These are phyloP conservation scores for Exutisphaerella laricina DNA, from an alignment of 2,329 filamentous ascomycete species.

Conservation along the genomic window DNA sequence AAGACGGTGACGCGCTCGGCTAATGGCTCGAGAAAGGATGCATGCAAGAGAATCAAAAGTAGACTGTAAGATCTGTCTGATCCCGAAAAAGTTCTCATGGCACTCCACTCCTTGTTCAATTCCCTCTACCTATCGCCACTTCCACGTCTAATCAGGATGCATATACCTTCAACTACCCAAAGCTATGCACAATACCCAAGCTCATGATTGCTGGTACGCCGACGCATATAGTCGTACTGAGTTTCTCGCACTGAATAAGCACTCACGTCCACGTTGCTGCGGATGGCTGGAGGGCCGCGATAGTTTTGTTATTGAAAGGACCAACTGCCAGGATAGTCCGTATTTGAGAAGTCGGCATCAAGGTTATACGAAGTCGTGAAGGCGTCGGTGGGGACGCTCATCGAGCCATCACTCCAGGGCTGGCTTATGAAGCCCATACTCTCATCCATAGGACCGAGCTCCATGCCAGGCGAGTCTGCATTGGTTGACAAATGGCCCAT, in stretches of 20 bases:
- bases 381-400: conserved; percentile 29
- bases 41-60: no score
- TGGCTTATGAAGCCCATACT: conserved; percentile 26
- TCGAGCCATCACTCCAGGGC: conserved; percentile 31
- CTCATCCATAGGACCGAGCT: conserved; percentile 17
- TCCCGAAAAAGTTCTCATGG: no score
- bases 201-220: conserved; percentile 7
- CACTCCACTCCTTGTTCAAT: no score
- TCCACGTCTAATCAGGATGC: no score
- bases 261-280: conserved; percentile 8
- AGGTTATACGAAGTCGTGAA: conserved; percentile 27
- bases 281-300: conserved; percentile 16
- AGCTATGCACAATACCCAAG: conserved; percentile 3
- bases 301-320: conserved; percentile 26
- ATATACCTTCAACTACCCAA: no score
- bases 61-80: no score
- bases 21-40: no score
- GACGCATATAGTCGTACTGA: conserved; percentile 8
- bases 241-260: conserved; percentile 3
- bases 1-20: no score
- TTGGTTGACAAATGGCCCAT: conserved; percentile 7
- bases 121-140: no score
- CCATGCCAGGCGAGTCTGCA: conserved; percentile 7
- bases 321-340: conserved; percentile 24
- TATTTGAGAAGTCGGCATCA: conserved; percentile 27